A percentile compares a stretch with the other conserved stretches of the same genome.
These are phyloP conservation scores for Bolboschoenoplectus hybrid DNA, from an alignment of 202 grass and related monocot genomes.

Conservation along the genomic window DNA sequence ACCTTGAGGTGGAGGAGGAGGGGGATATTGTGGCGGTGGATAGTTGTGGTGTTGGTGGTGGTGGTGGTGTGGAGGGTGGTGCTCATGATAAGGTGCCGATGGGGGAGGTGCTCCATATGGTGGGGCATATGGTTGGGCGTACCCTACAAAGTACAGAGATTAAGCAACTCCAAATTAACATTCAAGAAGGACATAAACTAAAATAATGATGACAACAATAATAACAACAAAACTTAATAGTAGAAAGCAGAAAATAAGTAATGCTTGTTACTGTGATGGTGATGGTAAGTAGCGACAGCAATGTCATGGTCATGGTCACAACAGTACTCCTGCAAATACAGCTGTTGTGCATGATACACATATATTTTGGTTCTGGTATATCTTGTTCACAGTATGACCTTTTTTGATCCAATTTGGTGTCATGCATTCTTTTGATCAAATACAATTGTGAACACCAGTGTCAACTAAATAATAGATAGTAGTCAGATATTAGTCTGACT, in stretches of 20 bases:
- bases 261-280: not conserved
- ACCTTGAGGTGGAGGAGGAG: conserved; percentile 49
- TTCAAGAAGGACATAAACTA: not conserved
- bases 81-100: conserved; percentile 37
- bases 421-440: not conserved
- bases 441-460: not conserved
- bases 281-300: not conserved
- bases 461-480: not conserved
- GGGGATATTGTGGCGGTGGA: conserved; percentile 37
- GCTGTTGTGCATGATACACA: not conserved
- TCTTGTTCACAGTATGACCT: not conserved
- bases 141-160: conserved; percentile 50
- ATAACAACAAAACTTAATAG: not conserved
- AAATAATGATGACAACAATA: conserved; percentile 8
- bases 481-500: not conserved
- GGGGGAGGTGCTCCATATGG: conserved; percentile 37
- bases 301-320: not conserved
- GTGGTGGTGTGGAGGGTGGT: conserved; percentile 49
- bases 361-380: not conserved
- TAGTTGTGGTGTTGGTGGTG: conserved; percentile 46
- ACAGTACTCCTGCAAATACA: not conserved
- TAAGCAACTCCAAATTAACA: not conserved
- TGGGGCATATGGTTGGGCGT: conserved; percentile 53
- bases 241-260: not conserved
- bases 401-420: not conserved